Evolutionary conservation across 495 filamentous ascomycete genomes (phyloP).

Genomic region (Penicillium turbatum): DNA sequence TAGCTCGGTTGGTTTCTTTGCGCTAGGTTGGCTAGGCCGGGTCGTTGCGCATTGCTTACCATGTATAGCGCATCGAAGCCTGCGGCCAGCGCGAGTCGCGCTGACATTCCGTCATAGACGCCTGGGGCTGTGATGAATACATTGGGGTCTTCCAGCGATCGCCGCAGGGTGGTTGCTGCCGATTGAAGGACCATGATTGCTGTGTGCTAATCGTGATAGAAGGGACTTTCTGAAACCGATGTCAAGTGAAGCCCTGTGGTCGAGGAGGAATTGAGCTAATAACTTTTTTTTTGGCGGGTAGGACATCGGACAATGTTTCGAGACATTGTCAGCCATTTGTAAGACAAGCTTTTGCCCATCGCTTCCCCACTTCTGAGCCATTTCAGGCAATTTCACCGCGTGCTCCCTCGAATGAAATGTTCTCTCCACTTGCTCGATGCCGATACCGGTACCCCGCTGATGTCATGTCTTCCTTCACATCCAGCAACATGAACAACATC

Average conservation of each 20-base stretch:
- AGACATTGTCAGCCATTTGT: background rate
- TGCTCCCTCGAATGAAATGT: background rate
- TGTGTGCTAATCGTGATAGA: background rate
- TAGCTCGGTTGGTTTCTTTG: background rate
- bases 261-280: no score
- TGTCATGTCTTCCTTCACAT: background rate
- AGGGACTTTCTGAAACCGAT: background rate
- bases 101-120: slow-evolving; percentile 66
- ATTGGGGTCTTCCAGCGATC: slow-evolving; percentile 28
- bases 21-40: background rate
- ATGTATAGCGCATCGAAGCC: slow-evolving; percentile 66
- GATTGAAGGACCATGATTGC: slow-evolving; percentile 28
- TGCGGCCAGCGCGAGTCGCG: slow-evolving; percentile 56
- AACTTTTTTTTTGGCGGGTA: background rate
- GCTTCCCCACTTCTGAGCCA: background rate
- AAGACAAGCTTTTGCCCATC: slow-evolving; percentile 1
- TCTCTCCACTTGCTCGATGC: background rate
- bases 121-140: slow-evolving; percentile 54
- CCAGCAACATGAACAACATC: no score
- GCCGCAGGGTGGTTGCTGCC: slow-evolving; percentile 30
- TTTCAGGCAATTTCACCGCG: background rate
- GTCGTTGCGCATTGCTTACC: slow-evolving; percentile 26
- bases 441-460: no score
- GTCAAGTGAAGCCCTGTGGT: background rate
- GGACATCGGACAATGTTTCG: background rate